Evolutionary conservation across 1,284 basidiomycete genomes (phyloP), one percentile per base, ranked within the genome.

Genomic region (Ceratobasidium sp.): DNA sequence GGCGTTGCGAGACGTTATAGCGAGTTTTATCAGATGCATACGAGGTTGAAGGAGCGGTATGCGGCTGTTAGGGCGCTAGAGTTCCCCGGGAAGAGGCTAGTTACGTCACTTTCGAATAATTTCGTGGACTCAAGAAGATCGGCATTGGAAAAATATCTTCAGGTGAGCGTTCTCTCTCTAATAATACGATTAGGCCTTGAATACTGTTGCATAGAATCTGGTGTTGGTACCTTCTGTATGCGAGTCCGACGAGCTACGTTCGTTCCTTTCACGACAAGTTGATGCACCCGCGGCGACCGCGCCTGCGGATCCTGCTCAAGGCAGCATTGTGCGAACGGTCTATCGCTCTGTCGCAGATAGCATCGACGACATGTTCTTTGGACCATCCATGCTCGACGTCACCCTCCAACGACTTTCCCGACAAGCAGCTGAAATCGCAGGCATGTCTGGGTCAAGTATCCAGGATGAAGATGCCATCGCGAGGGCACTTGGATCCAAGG

Each of bases 291-390:
- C 65, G 5, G 42, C 66, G 13, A 64, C 59, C 52, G 40, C 66
- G 12, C 50, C 71, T 9, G 76, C 68, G 9, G 65, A 78, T 48
- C 74, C 78, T 2, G 78, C 70, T 17, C 79, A 79, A 59, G 77
- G 78, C 69, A 48, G 46, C 20, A 82, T 97, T 64, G 93, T 98
- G 77, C 92, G 92, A 79, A 92, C 92, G 23, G 88, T 98, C 80
- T 96, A 97, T 84, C 91, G 93, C 70, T 94, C 96, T 42, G 92
- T 98, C 69, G 91, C 96, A 6, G 93, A 94, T 80, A 96, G 95
- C 83, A 93, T 98, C 80, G 96, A 98, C 84, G 96, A 97, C 83
- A 95, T 96, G 88, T 92, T 96, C 84, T 94, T 95, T 79, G 94
- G 94, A 0, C 95, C 95, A 0, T 96, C 95, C 0, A 97, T 98